Conservation (phyloP, 805 yeast species). For the Schwanniomyces pseudopolymorphus region DNA sequence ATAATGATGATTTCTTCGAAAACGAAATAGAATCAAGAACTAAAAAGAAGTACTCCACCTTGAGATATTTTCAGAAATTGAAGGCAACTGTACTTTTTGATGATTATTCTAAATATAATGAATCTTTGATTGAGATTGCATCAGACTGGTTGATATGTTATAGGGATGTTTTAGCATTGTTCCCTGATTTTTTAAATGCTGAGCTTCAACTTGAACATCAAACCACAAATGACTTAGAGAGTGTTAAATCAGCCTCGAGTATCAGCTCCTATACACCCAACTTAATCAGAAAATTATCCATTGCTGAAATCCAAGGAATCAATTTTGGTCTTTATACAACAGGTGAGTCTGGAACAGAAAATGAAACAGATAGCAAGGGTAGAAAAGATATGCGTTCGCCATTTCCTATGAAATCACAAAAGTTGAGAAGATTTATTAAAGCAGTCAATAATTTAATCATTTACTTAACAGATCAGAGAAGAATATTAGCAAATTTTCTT, state of each 20-base stretch:
- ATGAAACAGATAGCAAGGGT: conserved; percentile 5
- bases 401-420: conserved; percentile 16
- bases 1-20: conserved; percentile 23
- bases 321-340: conserved; percentile 8
- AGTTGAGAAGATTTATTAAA: conserved; percentile 26
- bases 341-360: conserved; percentile 9
- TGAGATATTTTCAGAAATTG: conserved; percentile 35
- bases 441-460: conserved; percentile 45
- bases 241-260: background rate
- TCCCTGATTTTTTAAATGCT: conserved; percentile 39
- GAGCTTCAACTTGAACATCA: conserved; percentile 7
- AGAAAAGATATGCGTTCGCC: background rate
- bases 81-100: conserved; percentile 35
- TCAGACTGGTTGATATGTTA: conserved; percentile 42
- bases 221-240: background rate
- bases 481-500: conserved; percentile 45
- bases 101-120: conserved; percentile 33
- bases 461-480: conserved; percentile 52
- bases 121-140: conserved; percentile 38
- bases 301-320: conserved; percentile 15
- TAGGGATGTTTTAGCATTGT: conserved; percentile 31
- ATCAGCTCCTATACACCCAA: conserved; percentile 3
- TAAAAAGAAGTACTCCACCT: conserved; percentile 26
- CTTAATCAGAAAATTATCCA: conserved; percentile 17
- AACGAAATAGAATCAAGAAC: conserved; percentile 10